Evolutionary conservation across 1,284 basidiomycete species (phyloP).

Genomic region (Vanrija sp.): DNA sequence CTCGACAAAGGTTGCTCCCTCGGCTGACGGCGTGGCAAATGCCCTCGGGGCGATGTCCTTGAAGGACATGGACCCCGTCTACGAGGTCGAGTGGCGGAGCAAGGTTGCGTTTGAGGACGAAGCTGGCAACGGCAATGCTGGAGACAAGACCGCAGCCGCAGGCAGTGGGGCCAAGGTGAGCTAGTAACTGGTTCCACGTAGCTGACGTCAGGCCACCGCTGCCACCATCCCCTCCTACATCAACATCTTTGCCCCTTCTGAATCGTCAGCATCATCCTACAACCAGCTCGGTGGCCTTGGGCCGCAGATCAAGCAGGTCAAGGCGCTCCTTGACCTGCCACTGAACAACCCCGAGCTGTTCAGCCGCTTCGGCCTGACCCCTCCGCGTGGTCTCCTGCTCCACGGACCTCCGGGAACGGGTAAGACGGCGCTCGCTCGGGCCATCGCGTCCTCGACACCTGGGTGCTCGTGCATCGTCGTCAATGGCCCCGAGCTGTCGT

Average conservation of each 20-base stretch:
- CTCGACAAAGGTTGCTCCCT: constrained; percentile 50
- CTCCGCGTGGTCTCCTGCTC: constrained; percentile 82
- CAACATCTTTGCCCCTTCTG: constrained; percentile 44
- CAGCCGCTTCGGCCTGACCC: constrained; percentile 80
- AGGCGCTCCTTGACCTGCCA: constrained; percentile 92
- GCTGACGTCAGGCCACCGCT: constrained; percentile 9
- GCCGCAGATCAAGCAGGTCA: constrained; percentile 81
- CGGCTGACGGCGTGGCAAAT: constrained; percentile 1
- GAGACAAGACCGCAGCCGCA: neutral
- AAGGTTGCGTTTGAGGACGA: constrained; percentile 23
- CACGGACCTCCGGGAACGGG: constrained; percentile 93
- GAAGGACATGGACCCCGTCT: constrained; percentile 53
- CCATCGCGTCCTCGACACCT: constrained; percentile 73
- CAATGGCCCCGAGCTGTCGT: constrained; percentile 91
- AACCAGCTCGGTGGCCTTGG: constrained; percentile 81
- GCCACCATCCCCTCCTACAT: constrained; percentile 39
- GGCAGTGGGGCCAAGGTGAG: neutral
- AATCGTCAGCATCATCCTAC: constrained; percentile 46
- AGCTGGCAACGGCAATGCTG: neutral
- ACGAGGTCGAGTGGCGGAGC: constrained; percentile 46
- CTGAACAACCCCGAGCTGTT: constrained; percentile 86
- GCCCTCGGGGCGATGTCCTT: constrained; percentile 38
- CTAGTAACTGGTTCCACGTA: too few relatives aligned
- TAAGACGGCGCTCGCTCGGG: constrained; percentile 87
- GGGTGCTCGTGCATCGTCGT: constrained; percentile 78